These are phyloP conservation scores for Begonia peltatifolia DNA, from an alignment of 306 rosid genomes.

Conservation along the genomic window DNA sequence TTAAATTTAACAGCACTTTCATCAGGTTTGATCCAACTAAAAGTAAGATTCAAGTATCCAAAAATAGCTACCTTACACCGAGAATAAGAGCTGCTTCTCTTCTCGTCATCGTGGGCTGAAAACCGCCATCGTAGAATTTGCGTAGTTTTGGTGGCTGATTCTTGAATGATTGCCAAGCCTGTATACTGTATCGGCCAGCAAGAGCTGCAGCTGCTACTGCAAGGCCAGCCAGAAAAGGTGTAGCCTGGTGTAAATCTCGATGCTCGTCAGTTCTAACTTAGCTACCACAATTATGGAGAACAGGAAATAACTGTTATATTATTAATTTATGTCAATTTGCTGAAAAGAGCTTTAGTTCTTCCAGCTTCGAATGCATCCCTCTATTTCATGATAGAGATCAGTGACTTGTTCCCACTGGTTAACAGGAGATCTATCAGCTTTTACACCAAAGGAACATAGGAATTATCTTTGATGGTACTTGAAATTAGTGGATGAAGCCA, in stretches of 20 bases:
- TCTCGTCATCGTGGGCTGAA: constrained; percentile 50
- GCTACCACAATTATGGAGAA: background rate
- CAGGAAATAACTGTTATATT: too few species aligned
- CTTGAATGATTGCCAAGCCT: constrained; percentile 66
- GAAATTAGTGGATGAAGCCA: too few species aligned
- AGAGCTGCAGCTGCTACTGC: constrained; percentile 62
- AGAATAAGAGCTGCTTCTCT: constrained; percentile 68
- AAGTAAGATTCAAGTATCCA: background rate
- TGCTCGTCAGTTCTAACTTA: constrained; percentile 6
- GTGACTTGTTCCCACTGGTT: too few species aligned
- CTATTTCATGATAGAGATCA: too few species aligned
- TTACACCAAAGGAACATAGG: too few species aligned
- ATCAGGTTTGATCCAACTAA: too few species aligned
- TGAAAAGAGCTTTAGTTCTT: too few species aligned
- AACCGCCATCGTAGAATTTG: constrained; percentile 63
- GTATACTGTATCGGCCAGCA: constrained; percentile 54
- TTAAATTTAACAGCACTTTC: too few species aligned
- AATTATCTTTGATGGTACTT: too few species aligned
- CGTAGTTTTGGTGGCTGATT: constrained; percentile 33
- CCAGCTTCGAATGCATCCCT: too few species aligned
- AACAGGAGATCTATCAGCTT: too few species aligned
- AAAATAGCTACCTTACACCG: constrained; percentile 41
- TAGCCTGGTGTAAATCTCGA: constrained; percentile 30
- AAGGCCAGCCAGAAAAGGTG: constrained; percentile 64
- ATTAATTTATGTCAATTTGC: too few species aligned